These are phyloP conservation scores for Chalciporus sp. DNA, from an alignment of 1,284 basidiomycete genomes.

Conservation along the genomic window DNA sequence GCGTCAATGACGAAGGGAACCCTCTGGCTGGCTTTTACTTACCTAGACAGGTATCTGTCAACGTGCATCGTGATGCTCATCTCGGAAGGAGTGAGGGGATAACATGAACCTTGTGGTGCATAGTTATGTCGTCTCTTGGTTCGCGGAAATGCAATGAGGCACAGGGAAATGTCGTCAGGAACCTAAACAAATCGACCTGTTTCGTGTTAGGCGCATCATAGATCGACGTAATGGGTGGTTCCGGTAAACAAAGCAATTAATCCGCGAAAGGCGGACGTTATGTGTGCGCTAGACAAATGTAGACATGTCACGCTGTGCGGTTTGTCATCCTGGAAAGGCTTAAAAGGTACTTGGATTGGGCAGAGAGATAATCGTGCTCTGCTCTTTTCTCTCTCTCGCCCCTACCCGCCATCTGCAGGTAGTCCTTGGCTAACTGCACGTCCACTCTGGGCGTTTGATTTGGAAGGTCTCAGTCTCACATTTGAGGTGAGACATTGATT, in stretches of 20 bases:
- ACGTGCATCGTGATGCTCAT: neutral
- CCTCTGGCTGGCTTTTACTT: too few relatives aligned
- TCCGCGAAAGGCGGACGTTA: neutral
- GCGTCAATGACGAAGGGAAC: too few relatives aligned
- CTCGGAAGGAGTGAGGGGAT: neutral
- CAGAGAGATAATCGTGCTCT: neutral
- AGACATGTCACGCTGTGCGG: neutral
- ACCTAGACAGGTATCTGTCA: too few relatives aligned
- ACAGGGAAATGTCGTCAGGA: neutral
- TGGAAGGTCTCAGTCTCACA: constrained; percentile 1
- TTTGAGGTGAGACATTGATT: neutral
- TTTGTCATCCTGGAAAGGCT: neutral
- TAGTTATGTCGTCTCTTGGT: neutral
- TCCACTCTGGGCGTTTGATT: constrained; percentile 2
- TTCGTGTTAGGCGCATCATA: neutral
- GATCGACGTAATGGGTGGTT: neutral
- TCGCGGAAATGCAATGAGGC: neutral
- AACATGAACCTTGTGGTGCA: neutral
- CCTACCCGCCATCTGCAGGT: neutral
- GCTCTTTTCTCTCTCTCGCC: neutral
- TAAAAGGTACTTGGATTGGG: neutral
- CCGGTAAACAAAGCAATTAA: neutral
- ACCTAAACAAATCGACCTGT: neutral
- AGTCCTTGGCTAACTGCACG: neutral
- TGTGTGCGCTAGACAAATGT: neutral